Base-by-base conservation (phyloP, 1,284 basidiomycete species). In the Fistulinella cinereoalba region DNA sequence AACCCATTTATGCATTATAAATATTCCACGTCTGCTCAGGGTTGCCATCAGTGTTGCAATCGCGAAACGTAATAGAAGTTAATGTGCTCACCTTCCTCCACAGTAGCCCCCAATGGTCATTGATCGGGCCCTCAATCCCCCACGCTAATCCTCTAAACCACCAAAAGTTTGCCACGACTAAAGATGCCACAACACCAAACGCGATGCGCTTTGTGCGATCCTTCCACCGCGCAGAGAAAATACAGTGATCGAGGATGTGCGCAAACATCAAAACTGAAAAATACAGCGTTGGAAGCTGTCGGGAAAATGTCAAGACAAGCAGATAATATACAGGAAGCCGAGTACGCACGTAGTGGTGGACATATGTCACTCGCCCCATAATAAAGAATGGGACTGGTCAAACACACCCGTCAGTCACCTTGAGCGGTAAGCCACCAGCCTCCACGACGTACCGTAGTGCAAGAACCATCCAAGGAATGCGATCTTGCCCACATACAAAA, bases 261-360 rank as follows among this genome's bases (percentile, higher is more conserved):
- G 84, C 91, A 36, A 87, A 74, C 85, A 97, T 93, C 45, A 99
- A 70, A 37, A 98, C 92, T 4, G 94, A 81, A 72, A 99, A 99
- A 75, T 95, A 98, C 12, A 98, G 73, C 0, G 96, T 96, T 3
- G 96, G 96, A 6, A 99, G 83, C 87, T 91, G 16, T n/a, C n/a
- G n/a, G n/a, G n/a, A n/a, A n/a, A n/a, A n/a, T n/a, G n/a, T n/a
- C n/a, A n/a, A n/a, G n/a, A n/a, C n/a, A n/a, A n/a, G n/a, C n/a
- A n/a, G n/a, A n/a, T n/a, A n/a, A n/a, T n/a, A n/a, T n/a, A n/a
- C n/a, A n/a, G n/a, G n/a, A n/a, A n/a, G n/a, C n/a, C n/a, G n/a
- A n/a, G n/a, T n/a, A 73, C 85, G 46, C 56, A 88, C 85, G 61
- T 92, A 93, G 72, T 94, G 92, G 65, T 94, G 92, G 12, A 94